phyloP scores from a whole-genome alignment of 306 rosid species.

The Casuarina equisetifolia region DNA sequence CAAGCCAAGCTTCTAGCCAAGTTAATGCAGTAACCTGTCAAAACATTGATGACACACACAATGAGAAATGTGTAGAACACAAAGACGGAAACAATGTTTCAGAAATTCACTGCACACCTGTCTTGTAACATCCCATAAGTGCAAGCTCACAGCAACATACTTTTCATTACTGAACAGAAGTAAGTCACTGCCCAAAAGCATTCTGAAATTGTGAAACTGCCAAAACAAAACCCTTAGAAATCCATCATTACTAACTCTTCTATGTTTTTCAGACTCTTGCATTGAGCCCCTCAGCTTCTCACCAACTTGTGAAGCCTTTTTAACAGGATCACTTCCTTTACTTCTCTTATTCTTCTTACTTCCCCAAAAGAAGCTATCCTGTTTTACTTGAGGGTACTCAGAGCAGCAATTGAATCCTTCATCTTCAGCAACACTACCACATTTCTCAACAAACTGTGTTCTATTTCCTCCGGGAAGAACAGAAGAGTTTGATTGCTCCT shows the following conservation, averaged over 20 bases:
- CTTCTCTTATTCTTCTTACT: slow-evolving; percentile 66
- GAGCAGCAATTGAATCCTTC: slow-evolving; percentile 54
- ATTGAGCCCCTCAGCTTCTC: slow-evolving; percentile 64
- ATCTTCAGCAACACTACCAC: slow-evolving; percentile 45
- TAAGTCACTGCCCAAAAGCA: slow-evolving; percentile 93
- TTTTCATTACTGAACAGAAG: slow-evolving; percentile 93
- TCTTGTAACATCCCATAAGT: slow-evolving; percentile 90
- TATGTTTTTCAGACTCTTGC: slow-evolving; percentile 86
- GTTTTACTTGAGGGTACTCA: slow-evolving; percentile 56
- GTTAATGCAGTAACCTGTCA: slow-evolving; percentile 83
- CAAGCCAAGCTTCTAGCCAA: slow-evolving; percentile 99
- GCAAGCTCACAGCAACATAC: slow-evolving; percentile 95
- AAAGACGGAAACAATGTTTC: slow-evolving; percentile 8
- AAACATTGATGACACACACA: slow-evolving; percentile 15
- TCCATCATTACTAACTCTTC: slow-evolving; percentile 65
- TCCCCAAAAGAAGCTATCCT: slow-evolving; percentile 56
- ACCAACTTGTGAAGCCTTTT: slow-evolving; percentile 78
- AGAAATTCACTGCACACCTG: slow-evolving; percentile 52
- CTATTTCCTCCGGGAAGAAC: slow-evolving; percentile 71
- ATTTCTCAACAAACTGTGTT: slow-evolving; percentile 56
- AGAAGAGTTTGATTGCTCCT: slow-evolving; percentile 58
- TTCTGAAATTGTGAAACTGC: slow-evolving; percentile 97
- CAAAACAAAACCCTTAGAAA: slow-evolving; percentile 85
- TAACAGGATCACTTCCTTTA: slow-evolving; percentile 50
- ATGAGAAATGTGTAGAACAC: slow-evolving; percentile 25